Conservation (phyloP, 164 flowering plant genomes). For the Vitis labrusca region DNA sequence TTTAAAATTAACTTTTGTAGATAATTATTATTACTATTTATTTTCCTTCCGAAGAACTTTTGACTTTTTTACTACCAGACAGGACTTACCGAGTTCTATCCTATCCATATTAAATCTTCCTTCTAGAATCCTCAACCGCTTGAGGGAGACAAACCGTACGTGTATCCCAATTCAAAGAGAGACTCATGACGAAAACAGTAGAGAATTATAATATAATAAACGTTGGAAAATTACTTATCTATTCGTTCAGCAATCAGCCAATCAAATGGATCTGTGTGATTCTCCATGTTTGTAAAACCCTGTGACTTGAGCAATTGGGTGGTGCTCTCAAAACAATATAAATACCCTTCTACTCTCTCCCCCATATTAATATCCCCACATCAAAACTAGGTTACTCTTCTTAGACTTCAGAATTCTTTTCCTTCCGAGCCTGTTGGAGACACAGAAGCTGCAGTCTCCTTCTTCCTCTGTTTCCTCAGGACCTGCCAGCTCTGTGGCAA, state of each 20-base stretch:
- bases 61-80: too few relatives aligned
- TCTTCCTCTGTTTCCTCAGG: neutral
- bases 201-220: neutral
- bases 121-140: too few relatives aligned
- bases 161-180: too few relatives aligned
- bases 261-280: neutral
- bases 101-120: too few relatives aligned
- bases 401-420: neutral
- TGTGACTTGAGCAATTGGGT: neutral
- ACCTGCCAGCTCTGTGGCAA: neutral
- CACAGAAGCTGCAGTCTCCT: neutral
- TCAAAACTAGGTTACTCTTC: too few relatives aligned
- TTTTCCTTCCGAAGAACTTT: too few relatives aligned
- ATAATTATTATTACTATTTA: too few relatives aligned
- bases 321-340: conserved; percentile 1
- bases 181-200: too few relatives aligned
- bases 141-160: too few relatives aligned
- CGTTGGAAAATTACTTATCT: neutral
- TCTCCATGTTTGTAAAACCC: neutral
- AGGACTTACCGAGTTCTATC: too few relatives aligned
- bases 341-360: neutral
- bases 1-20: too few relatives aligned
- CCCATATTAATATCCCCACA: neutral
- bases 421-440: neutral
- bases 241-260: too few relatives aligned